Evolutionary conservation across 1,284 basidiomycete genomes (phyloP), one percentile per base, ranked within the genome.

Genomic region (Cutaneotrichosporon mucoides): DNA sequence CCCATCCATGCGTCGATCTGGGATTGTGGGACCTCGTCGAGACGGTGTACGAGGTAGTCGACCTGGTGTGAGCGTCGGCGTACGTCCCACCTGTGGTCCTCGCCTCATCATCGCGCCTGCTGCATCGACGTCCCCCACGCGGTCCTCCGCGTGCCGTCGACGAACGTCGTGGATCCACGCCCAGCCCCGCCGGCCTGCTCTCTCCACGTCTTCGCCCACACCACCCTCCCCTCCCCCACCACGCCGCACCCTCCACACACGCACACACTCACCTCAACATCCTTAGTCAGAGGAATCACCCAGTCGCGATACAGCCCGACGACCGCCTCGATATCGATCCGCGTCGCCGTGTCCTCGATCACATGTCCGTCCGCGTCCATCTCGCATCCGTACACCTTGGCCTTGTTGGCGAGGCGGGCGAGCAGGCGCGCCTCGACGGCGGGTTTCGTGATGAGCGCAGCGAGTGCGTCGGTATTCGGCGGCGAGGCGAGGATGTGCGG

Each of bases 221-320:
- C n/a, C n/a, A n/a, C n/a, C n/a, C n/a, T n/a, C n/a, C n/a, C n/a
- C n/a, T n/a, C n/a, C n/a, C n/a, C n/a, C n/a, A n/a, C n/a, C n/a
- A n/a, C n/a, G n/a, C n/a, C n/a, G n/a, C n/a, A n/a, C n/a, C n/a
- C n/a, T n/a, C n/a, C n/a, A n/a, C n/a, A n/a, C n/a, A n/a, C n/a
- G n/a, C n/a, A n/a, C n/a, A n/a, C n/a, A 73, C 88, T 59, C 71
- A 95, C 95, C 88, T 99, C 96, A 50, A 99, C 92, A 71, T 95
- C 92, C 79, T 95, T 98, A 4, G 96, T 99, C 66, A 99, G 76
- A 6, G 96, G 96, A 60, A 99, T 99, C 65, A 99, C 92, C 73
- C 89, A 93, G 68, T 88, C 89, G 73, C 93, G 86, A 76, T 99
- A 99, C 68, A 99, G 79, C 69, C 89, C 86, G n/a, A 98, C 90